Base-by-base conservation (phyloP, 768 basidiomycete species). In the Boletellus ananas region DNA sequence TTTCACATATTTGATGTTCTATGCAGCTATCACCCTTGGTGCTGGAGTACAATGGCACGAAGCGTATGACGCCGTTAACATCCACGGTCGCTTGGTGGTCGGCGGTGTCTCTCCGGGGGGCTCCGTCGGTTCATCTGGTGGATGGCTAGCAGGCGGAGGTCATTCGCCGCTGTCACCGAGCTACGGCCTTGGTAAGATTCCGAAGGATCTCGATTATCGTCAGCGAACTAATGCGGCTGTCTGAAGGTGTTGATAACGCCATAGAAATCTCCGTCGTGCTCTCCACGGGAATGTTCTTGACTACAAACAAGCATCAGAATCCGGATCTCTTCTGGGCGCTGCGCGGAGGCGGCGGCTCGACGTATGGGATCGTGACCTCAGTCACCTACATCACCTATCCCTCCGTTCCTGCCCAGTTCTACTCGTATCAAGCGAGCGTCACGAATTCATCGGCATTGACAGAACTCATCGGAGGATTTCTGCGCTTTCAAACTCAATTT, bases 281-380 rank as follows among this genome's bases (percentile, higher is more conserved):
- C 8, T 66, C 79, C 6, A 65, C 67, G 9, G 78, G 77, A 4
- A 50, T 68, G 14, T 58, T 68, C 34, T 56, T 76, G 45, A 70
- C 57, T 3, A 73, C 67, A 18, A 81, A 80, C 55, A 52, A 56
- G 0, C 60, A 71, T 55, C 64, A 69, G 35, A 64, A 79, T 50
- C 13, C 63, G 3, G 75, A 80, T 47, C 68, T 81, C 5, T 81
- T 77, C 63, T 81, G 76, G 74, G 78, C 80, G 0, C 55, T 82
- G 44, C 69, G 79, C 20, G 79, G 78, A 0, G 76, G 75, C 0
- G 79, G 79, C 0, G 77, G 75, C 0, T 66, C 74, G 13, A 79
- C 74, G 2, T 79, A 66, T 46, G 78, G 75, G 9, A 65, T 79
- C 18, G 64, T 79, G n/a, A 72, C 71, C 4, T 74, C 74, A 1